Percentiles rank a stretch among this genome's conserved stretches.
These are phyloP conservation scores for Nakazawaea molendinolei DNA, from an alignment of 805 yeast species.

Conservation along the genomic window DNA sequence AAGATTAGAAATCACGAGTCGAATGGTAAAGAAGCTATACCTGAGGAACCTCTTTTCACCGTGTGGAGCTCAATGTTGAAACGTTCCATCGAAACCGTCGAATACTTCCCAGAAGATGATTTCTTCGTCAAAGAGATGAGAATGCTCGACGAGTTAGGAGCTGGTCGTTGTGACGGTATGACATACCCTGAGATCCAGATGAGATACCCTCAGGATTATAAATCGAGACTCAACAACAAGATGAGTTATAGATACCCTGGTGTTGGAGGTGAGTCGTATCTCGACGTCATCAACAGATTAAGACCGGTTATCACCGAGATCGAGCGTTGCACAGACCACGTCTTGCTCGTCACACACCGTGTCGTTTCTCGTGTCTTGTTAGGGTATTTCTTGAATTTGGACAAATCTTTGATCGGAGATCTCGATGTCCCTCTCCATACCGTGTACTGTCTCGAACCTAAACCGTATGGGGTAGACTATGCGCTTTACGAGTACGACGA, in stretches of 20 bases:
- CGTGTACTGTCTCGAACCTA: slow-evolving; percentile 81
- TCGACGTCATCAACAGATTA: slow-evolving; percentile 87
- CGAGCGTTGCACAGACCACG: slow-evolving; percentile 85
- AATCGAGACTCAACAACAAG: slow-evolving; percentile 68
- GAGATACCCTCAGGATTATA: slow-evolving; percentile 70
- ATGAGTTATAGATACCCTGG: slow-evolving; percentile 91
- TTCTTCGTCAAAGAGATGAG: slow-evolving; percentile 83
- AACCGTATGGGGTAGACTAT: slow-evolving; percentile 96
- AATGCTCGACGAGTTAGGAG: slow-evolving; percentile 89
- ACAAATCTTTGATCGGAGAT: slow-evolving; percentile 75
- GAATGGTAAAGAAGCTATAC: slow-evolving; percentile 24
- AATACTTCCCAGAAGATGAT: slow-evolving; percentile 62
- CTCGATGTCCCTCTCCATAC: slow-evolving; percentile 92
- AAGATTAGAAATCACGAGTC: slow-evolving; percentile 19
- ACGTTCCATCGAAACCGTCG: slow-evolving; percentile 74
- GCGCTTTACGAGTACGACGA: slow-evolving; percentile 84
- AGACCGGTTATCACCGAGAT: slow-evolving; percentile 88
- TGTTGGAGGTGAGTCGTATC: slow-evolving; percentile 91
- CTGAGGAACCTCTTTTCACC: slow-evolving; percentile 70
- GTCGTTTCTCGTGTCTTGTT: slow-evolving; percentile 84
- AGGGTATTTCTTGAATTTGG: slow-evolving; percentile 83
- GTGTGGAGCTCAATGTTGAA: slow-evolving; percentile 90
- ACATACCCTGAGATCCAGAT: slow-evolving; percentile 82
- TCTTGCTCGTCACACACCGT: slow-evolving; percentile 78
- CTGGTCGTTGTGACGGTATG: slow-evolving; percentile 89